These are phyloP conservation scores for Fusarium kyushuense DNA, from an alignment of 2,329 filamentous ascomycete genomes.

Conservation along the genomic window DNA sequence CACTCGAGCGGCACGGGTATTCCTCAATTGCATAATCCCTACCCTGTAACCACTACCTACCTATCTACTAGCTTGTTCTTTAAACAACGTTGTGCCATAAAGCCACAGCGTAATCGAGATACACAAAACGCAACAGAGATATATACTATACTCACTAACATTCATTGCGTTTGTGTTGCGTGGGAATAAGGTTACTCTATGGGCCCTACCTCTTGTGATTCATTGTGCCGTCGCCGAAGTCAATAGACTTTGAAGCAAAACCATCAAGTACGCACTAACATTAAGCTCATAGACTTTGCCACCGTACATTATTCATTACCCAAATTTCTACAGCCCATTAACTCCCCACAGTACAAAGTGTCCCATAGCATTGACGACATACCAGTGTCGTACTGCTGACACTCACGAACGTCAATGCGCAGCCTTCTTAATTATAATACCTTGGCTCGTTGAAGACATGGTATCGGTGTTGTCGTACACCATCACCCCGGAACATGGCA, in stretches of 20 bases:
- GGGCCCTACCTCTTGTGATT: no score
- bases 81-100: background rate
- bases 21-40: background rate
- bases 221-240: no score
- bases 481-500: conserved; percentile 82
- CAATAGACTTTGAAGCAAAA: no score
- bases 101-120: background rate
- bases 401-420: background rate
- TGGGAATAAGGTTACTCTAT: no score
- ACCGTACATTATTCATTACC: conserved; percentile 40
- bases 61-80: background rate
- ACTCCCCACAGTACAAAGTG: conserved; percentile 12
- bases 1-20: background rate
- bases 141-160: conserved; percentile 31
- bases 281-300: conserved; percentile 28
- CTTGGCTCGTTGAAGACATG: conserved; percentile 95
- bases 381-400: conserved; percentile 17
- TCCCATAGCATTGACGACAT: conserved; percentile 6
- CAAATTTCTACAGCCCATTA: conserved; percentile 23
- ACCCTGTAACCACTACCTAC: conserved; percentile 5
- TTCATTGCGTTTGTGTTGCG: no score
- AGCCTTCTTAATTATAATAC: conserved; percentile 65
- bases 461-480: conserved; percentile 89
- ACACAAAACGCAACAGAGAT: conserved; percentile 6
- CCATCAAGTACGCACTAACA: conserved; percentile 28